Base-by-base conservation (phyloP, 2,329 filamentous ascomycete species). In the Teratosphaeria nubilosa region DNA sequence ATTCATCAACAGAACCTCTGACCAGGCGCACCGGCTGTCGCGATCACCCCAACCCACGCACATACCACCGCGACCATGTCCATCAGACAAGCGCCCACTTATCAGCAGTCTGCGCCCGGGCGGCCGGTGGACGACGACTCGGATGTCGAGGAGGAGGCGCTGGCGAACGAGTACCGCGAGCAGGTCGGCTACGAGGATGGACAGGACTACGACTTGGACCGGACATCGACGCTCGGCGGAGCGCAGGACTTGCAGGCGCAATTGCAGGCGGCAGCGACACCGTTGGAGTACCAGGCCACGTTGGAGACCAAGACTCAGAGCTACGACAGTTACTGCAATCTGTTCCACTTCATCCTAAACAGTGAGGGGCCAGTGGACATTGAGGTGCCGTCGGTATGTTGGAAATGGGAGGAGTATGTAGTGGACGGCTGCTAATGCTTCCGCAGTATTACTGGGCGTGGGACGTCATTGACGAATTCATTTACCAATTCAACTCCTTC, bases 401-500 rank as follows among this genome's bases (percentile, higher is more conserved):
- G 20, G 58, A 11, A 25, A 32, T 54, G 22, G 41, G 41, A 52
- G 56, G 53, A 54, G 5, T 22, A 25, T 25, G 27, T 20, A 37
- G 10, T 20, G 10, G n/a, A 22, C 45, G 41, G 27, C 45, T 56
- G 55, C 55, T 50, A 20, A 58, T 22, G 22, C 14, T 20, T 74
- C 16, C 41, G n/a, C 59, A 97, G 90, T 95, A 96, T 79, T 96
- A 92, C 80, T 99, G 94, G 94, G 94, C 94, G 50, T 99, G 94
- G 94, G 94, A 99, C 75, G 92, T 97, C 67, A 96, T 99, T 77
- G 94, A 99, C 76, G 94, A 99, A 77, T 99, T 99, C 80, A 97
- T 99, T 78, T 99, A 99, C 81, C 94, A 99, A 76, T 99, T 99
- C 82, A 96, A 99, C 82, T 95, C 91, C 60, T 99, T 99, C 82